These are phyloP conservation scores for Aspergillus brunneoviolaceus DNA, from an alignment of 2,329 filamentous ascomycete species.

Conservation along the genomic window DNA sequence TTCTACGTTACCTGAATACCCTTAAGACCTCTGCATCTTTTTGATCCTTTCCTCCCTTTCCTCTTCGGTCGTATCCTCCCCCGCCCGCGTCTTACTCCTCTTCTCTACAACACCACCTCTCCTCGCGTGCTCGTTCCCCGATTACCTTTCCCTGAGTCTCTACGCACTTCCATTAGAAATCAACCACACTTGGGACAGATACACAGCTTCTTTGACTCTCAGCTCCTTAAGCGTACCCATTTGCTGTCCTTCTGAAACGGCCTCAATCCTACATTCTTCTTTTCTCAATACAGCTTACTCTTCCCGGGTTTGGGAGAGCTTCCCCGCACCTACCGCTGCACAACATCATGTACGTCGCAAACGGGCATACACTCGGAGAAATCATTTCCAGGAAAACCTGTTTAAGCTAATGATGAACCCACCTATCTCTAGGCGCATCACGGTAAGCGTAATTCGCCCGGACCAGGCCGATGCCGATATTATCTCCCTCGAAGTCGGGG, in stretches of 20 bases:
- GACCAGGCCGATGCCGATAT: conserved; percentile 71
- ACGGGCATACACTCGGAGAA: background rate
- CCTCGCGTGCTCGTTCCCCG: background rate
- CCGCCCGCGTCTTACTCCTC: background rate
- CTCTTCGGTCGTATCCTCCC: background rate
- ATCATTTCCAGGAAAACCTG: background rate
- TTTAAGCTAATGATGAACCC: background rate
- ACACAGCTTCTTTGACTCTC: background rate
- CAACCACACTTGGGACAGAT: background rate
- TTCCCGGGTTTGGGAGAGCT: conserved; percentile 11
- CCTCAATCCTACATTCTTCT: background rate
- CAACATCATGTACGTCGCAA: conserved; percentile 23
- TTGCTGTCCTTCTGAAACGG: background rate
- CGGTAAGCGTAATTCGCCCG: conserved; percentile 77
- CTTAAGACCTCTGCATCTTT: conserved; percentile 1
- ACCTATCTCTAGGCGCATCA: conserved; percentile 68
- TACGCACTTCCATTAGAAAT: background rate
- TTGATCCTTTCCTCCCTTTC: background rate
- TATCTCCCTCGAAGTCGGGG: conserved; percentile 76
- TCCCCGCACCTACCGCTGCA: conserved; percentile 18
- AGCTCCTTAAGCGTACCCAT: background rate
- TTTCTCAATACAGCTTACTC: background rate
- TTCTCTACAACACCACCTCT: conserved; percentile 3
- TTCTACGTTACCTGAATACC: background rate
- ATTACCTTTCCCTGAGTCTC: background rate